Conservation (phyloP, 164 flowering plant species). For the Dillenia turbinata region DNA sequence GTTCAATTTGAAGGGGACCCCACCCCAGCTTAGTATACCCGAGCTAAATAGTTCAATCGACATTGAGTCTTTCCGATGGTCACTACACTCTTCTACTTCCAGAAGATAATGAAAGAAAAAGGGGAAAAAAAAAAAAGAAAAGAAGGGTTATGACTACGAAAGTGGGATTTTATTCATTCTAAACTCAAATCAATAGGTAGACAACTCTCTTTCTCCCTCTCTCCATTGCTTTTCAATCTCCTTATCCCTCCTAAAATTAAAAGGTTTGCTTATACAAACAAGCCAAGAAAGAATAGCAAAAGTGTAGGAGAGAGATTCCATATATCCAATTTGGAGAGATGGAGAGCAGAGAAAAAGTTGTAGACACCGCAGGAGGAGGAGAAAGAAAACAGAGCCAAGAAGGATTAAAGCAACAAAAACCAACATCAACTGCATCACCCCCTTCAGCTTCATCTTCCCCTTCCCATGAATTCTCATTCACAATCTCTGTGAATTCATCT, state of each 20-base stretch:
- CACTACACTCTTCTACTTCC: no score
- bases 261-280: not conserved
- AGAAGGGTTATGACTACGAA: no score
- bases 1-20: no score
- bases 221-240: slow-evolving; percentile 23
- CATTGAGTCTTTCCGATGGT: no score
- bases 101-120: no score
- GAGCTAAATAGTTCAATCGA: no score
- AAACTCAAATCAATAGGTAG: slow-evolving; percentile 3
- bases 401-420: slow-evolving; percentile 2
- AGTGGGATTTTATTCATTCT: no score
- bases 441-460: slow-evolving; percentile 74
- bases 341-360: slow-evolving; percentile 19
- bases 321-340: slow-evolving; percentile 18
- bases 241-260: slow-evolving; percentile 23
- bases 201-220: slow-evolving; percentile 17
- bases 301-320: not conserved
- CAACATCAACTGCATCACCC: slow-evolving; percentile 21
- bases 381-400: slow-evolving; percentile 1
- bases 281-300: not conserved
- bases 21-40: no score
- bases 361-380: slow-evolving; percentile 5
- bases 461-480: slow-evolving; percentile 93
- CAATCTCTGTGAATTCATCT: slow-evolving; percentile 57
- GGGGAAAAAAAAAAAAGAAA: no score